Percentiles rank a stretch among this genome's conserved stretches.
These are phyloP conservation scores for Exophiala mesophila DNA, from an alignment of 2,329 filamentous ascomycete genomes.

Conservation along the genomic window DNA sequence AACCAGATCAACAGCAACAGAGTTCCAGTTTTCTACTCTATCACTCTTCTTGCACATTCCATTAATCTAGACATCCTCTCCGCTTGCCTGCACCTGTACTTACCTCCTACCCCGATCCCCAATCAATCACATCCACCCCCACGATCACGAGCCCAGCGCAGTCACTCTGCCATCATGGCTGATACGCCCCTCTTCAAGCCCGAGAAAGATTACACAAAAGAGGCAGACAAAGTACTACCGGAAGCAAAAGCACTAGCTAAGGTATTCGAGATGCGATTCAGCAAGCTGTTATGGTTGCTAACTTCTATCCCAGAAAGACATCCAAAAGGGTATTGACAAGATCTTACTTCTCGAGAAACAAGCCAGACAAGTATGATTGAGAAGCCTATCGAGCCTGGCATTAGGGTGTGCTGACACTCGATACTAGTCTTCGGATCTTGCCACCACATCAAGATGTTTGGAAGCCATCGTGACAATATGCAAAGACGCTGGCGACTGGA, in stretches of 20 bases:
- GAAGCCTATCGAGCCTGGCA: background rate
- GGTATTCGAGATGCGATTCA: slow-evolving; percentile 50
- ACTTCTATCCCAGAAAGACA: slow-evolving; percentile 49
- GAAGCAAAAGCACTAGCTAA: slow-evolving; percentile 86
- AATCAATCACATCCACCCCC: too few species aligned
- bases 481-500: slow-evolving; percentile 90
- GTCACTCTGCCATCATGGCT: slow-evolving; percentile 60
- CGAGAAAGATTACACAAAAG: slow-evolving; percentile 98
- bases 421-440: slow-evolving; percentile 80
- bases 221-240: slow-evolving; percentile 84
- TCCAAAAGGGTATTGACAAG: slow-evolving; percentile 88
- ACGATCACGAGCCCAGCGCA: too few species aligned
- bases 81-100: too few species aligned
- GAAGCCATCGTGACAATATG: slow-evolving; percentile 87
- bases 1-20: too few species aligned
- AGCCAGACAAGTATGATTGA: slow-evolving; percentile 74
- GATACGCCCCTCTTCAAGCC: slow-evolving; percentile 76
- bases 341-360: slow-evolving; percentile 90
- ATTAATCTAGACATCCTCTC: too few species aligned
- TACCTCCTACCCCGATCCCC: too few species aligned
- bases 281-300: too few species aligned
- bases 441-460: slow-evolving; percentile 85
- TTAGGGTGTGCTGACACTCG: slow-evolving; percentile 21
- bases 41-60: too few species aligned
- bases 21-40: too few species aligned